Percentiles rank a stretch among this genome's conserved stretches.
Conservation (phyloP, 495 filamentous ascomycete genomes). For the Penicillium manginii region DNA sequence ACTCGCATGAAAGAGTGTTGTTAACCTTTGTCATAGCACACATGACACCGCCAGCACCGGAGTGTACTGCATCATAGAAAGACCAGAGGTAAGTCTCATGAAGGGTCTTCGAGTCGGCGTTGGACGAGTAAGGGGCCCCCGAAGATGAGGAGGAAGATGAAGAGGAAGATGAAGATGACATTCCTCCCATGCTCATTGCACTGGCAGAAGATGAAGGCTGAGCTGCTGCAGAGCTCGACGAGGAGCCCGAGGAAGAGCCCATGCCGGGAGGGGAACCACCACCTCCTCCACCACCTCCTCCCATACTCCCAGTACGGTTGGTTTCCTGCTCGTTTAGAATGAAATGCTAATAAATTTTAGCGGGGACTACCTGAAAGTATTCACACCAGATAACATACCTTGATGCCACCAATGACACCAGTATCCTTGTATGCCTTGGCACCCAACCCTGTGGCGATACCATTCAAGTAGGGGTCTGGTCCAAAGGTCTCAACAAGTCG, state of each 20-base stretch:
- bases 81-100: conserved; percentile 78
- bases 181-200: background rate
- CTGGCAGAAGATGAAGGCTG: conserved; percentile 63
- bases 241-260: conserved; percentile 4
- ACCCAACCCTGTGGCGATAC: conserved; percentile 55
- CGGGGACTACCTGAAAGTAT: conserved; percentile 19
- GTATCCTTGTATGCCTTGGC: conserved; percentile 66
- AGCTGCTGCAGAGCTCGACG: conserved; percentile 6
- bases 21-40: conserved; percentile 68
- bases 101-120: conserved; percentile 66
- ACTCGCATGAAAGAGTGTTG: conserved; percentile 65
- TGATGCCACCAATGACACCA: conserved; percentile 71
- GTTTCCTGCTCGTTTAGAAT: conserved; percentile 69
- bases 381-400: conserved; percentile 40
- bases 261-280: background rate
- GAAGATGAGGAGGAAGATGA: conserved; percentile 38
- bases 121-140: conserved; percentile 57
- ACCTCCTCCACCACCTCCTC: background rate
- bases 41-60: conserved; percentile 64
- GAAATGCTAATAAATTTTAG: conserved; percentile 54
- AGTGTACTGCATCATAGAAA: conserved; percentile 63
- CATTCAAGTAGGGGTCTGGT: conserved; percentile 53
- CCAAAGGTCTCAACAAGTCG: conserved; percentile 53
- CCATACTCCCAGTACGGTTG: conserved; percentile 29
- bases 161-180: background rate